Conservation (phyloP, 225 moss, liverwort and hornwort genomes). For the Bryoerythrophyllum caledonicum region DNA sequence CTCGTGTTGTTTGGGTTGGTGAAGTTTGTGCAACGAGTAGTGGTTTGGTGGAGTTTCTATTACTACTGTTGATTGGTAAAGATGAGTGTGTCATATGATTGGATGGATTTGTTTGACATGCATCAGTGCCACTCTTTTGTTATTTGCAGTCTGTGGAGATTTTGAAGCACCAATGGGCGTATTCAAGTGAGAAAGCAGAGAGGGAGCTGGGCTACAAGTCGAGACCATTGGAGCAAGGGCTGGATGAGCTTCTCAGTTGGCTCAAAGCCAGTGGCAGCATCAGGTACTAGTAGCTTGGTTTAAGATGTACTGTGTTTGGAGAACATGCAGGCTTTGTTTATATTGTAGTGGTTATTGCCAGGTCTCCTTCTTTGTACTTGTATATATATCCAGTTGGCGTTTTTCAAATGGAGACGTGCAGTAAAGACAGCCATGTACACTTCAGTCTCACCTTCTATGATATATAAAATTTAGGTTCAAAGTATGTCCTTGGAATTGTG, state of each 20-base stretch:
- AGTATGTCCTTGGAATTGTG: no score
- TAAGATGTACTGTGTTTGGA: neutral
- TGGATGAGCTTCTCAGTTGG: constrained; percentile 58
- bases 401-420: no score
- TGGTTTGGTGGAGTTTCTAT: no score
- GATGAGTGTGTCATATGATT: no score
- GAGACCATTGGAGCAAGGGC: constrained; percentile 57
- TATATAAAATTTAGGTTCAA: no score
- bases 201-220: constrained; percentile 63
- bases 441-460: no score
- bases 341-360: neutral
- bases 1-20: no score
- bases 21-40: no score
- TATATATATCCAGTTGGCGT: no score
- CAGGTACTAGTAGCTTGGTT: constrained; percentile 38
- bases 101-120: no score
- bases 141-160: constrained; percentile 56
- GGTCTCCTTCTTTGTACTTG: neutral
- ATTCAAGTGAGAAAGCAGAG: constrained; percentile 63
- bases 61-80: no score
- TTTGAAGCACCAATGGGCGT: constrained; percentile 65
- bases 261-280: constrained; percentile 50
- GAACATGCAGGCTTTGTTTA: neutral
- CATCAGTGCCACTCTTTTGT: neutral
- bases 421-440: neutral